Conservation (phyloP, 2,329 filamentous ascomycete genomes). For the Beauveria medogensis region DNA sequence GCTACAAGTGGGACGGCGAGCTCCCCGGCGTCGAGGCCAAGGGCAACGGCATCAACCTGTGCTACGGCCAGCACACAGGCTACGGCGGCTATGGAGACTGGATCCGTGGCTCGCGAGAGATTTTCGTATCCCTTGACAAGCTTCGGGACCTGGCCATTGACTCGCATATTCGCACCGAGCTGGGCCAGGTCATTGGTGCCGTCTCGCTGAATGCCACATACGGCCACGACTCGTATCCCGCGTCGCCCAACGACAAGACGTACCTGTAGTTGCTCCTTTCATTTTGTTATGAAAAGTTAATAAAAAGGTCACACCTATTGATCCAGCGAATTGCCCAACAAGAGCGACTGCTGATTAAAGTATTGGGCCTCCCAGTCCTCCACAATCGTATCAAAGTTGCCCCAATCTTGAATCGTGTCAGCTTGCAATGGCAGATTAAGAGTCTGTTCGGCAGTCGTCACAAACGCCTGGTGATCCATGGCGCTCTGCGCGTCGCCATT, state of each 20-base stretch:
- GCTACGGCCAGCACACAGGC: constrained; percentile 58
- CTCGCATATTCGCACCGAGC: constrained; percentile 51
- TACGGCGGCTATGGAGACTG: constrained; percentile 55
- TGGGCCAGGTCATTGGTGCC: constrained; percentile 36
- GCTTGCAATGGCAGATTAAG: constrained; percentile 6
- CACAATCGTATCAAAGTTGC: constrained; percentile 8
- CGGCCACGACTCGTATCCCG: constrained; percentile 41
- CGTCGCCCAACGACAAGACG: constrained; percentile 24
- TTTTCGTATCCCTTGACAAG: constrained; percentile 23
- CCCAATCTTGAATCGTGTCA: constrained; percentile 3
- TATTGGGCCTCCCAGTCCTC: constrained; percentile 10
- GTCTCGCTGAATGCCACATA: constrained; percentile 49
- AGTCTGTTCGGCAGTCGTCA: not conserved
- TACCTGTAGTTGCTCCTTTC: constrained; percentile 1
- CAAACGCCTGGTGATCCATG: not conserved
- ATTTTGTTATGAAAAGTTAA: not conserved
- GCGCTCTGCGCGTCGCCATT: not conserved
- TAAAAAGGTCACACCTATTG: not conserved
- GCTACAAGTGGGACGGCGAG: constrained; percentile 38
- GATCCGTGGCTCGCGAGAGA: constrained; percentile 42
- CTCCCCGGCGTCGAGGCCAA: constrained; percentile 25
- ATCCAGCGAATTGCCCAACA: constrained; percentile 5
- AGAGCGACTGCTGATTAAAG: constrained; percentile 8
- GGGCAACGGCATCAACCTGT: constrained; percentile 39
- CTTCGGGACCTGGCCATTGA: constrained; percentile 35